A percentile compares a stretch with the other conserved stretches of the same genome.
Evolutionary conservation across 495 filamentous ascomycete genomes (phyloP).

Genomic region (Aspergillus coremiiformis): DNA sequence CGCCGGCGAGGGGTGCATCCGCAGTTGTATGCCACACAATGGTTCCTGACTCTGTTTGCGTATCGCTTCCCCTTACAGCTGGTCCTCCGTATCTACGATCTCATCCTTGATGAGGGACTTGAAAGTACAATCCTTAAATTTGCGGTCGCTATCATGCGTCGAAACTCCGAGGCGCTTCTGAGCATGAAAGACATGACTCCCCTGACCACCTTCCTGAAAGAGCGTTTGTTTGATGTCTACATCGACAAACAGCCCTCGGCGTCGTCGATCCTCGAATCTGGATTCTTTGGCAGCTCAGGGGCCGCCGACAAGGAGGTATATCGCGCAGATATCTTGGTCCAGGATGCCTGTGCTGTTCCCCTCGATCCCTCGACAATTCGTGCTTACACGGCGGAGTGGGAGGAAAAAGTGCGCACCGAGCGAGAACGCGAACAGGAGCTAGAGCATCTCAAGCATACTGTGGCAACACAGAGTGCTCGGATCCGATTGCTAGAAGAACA

Average conservation of each 20-base stretch:
- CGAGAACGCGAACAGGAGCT: conserved; percentile 77
- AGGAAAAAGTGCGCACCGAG: conserved; percentile 71
- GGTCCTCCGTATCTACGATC: conserved; percentile 91
- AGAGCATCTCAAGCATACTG: conserved; percentile 62
- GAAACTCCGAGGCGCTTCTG: conserved; percentile 73
- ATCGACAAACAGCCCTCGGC: conserved; percentile 87
- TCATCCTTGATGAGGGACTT: conserved; percentile 90
- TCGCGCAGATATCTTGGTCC: conserved; percentile 84
- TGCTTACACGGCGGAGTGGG: conserved; percentile 81
- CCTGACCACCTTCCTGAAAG: conserved; percentile 84
- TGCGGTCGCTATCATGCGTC: conserved; percentile 89
- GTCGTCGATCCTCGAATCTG: conserved; percentile 83
- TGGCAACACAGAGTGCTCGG: conserved; percentile 54
- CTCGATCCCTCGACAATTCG: conserved; percentile 74
- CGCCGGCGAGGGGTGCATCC: conserved; percentile 79
- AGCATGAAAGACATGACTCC: conserved; percentile 83
- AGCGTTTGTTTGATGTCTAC: conserved; percentile 91
- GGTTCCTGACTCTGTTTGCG: conserved; percentile 98
- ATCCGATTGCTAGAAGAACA: conserved; percentile 80
- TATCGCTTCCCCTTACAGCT: conserved; percentile 97
- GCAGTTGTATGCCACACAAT: conserved; percentile 94
- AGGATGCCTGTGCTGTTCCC: conserved; percentile 85
- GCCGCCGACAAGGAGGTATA: conserved; percentile 93
- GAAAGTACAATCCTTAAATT: conserved; percentile 88
- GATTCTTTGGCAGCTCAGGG: conserved; percentile 91